Evolutionary conservation across 2,329 filamentous ascomycete genomes (phyloP), one percentile per base, ranked within the genome.

Genomic region (Fusarium continuum): DNA sequence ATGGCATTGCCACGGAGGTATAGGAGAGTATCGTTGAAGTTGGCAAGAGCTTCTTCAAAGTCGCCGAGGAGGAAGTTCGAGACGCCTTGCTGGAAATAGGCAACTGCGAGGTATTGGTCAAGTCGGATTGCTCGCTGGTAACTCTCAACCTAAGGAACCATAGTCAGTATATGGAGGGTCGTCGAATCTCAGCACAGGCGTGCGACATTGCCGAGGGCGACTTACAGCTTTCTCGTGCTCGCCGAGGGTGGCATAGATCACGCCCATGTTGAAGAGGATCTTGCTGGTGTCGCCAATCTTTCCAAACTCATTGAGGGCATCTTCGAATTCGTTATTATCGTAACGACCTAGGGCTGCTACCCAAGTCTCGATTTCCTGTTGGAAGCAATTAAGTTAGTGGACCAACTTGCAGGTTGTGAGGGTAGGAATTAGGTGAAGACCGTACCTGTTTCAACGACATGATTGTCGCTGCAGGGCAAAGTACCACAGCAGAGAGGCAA

Each of bases 301-400:
- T 63, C 92, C 91, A 74, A 99, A 98, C 60, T 91, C 87, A 70
- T 83, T 86, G 63, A 98, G 80, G 23, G 95, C 88, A 67, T 94
- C 91, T 73, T 98, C 94, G 78, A 96, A 98, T 74, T 99, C 92
- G 79, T 97, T 96, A 80, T 94, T 95, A 80, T 99, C 95, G 81
- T 99, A 99, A 75, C 90, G 89, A 70, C 83, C 88, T 51, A 99
- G 87, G 78, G 95, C 95, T 76, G 89, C 83, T 68, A 98, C 95
- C 95, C 95, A 99, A 44, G 92, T 96, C 81, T 98, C 94, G 78
- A 99, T 99, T 90, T 99, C 95, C 93, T 96, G 64, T 58, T 32
- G 36, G 8, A 34, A 48, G n/a, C 3, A 45, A 40, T 47, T 25
- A 19, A 41, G 52, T 69, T 47, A 71, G 67, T 58, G 40, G 60